phyloP scores from a whole-genome alignment of 2,329 filamentous ascomycete species.

The Lomentospora prolificans region DNA sequence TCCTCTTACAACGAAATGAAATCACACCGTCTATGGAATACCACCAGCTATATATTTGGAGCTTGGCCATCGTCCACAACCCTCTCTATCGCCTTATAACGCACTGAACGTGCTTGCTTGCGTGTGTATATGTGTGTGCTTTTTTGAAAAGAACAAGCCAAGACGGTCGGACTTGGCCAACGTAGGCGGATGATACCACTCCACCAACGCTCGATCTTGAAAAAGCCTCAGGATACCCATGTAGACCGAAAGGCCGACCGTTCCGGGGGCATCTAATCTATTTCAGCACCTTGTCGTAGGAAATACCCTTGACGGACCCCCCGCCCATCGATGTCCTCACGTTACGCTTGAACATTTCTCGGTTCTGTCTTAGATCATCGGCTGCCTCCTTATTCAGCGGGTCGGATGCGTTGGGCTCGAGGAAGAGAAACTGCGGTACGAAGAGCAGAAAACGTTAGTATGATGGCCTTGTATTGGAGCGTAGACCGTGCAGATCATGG shows the following conservation, averaged over 20 bases:
- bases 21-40: not conserved
- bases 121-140: too few relatives aligned
- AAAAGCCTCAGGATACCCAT: too few relatives aligned
- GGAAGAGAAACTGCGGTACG: constrained; percentile 70
- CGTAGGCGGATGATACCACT: too few relatives aligned
- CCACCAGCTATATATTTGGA: not conserved
- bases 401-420: constrained; percentile 93
- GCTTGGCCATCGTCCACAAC: not conserved
- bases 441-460: not conserved
- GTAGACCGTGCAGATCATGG: too few relatives aligned
- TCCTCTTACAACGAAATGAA: not conserved
- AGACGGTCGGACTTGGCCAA: too few relatives aligned
- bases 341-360: constrained; percentile 86
- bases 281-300: constrained; percentile 71
- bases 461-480: not conserved
- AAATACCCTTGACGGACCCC: constrained; percentile 59
- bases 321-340: constrained; percentile 78
- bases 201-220: too few relatives aligned
- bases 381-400: constrained; percentile 98
- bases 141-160: too few relatives aligned
- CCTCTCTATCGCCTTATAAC: not conserved
- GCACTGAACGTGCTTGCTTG: not conserved
- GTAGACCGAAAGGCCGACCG: too few relatives aligned
- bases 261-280: constrained; percentile 23
- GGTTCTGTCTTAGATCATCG: constrained; percentile 76